A percentile compares a stretch with the other conserved stretches of the same genome.
Conservation (phyloP, 2,329 filamentous ascomycete species). For the Fusarium luffae region DNA sequence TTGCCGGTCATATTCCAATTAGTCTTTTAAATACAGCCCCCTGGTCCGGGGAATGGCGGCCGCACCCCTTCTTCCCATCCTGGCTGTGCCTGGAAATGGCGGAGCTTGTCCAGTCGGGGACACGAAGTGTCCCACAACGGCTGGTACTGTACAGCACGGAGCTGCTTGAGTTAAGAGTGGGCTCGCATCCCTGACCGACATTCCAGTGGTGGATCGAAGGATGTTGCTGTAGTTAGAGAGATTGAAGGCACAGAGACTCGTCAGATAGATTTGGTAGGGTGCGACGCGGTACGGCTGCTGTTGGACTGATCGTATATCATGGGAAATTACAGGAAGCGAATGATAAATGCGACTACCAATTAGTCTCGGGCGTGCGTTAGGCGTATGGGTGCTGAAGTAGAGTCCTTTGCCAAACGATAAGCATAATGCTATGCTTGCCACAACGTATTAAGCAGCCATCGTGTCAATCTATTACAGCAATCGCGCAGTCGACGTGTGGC, state of each 20-base stretch:
- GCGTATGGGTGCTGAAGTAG: constrained; percentile 3
- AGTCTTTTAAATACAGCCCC: constrained; percentile 35
- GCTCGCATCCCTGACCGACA: constrained; percentile 49
- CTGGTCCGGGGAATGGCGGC: constrained; percentile 44
- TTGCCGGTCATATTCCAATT: constrained; percentile 44
- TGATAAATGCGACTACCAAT: constrained; percentile 16
- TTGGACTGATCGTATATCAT: constrained; percentile 39
- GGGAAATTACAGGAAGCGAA: constrained; percentile 33
- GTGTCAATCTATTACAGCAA: constrained; percentile 20
- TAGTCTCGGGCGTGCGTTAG: constrained; percentile 25
- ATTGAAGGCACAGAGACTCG: constrained; percentile 47
- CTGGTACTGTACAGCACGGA: constrained; percentile 23
- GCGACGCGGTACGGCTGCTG: constrained; percentile 40
- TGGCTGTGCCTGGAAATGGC: constrained; percentile 44
- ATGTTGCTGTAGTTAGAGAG: constrained; percentile 47
- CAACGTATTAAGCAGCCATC: constrained; percentile 1
- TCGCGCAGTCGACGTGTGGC: constrained; percentile 5
- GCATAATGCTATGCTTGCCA: constrained; percentile 5
- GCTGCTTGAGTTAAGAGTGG: constrained; percentile 30
- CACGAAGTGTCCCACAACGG: constrained; percentile 38
- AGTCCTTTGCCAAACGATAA: constrained; percentile 8
- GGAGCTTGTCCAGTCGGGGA: constrained; percentile 32
- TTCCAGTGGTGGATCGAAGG: constrained; percentile 47
- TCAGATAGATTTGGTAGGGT: constrained; percentile 42
- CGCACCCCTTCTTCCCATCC: constrained; percentile 39